Percentiles rank a stretch among this genome's conserved stretches.
Conservation (phyloP, 768 basidiomycete genomes). For the Suillus americanus region DNA sequence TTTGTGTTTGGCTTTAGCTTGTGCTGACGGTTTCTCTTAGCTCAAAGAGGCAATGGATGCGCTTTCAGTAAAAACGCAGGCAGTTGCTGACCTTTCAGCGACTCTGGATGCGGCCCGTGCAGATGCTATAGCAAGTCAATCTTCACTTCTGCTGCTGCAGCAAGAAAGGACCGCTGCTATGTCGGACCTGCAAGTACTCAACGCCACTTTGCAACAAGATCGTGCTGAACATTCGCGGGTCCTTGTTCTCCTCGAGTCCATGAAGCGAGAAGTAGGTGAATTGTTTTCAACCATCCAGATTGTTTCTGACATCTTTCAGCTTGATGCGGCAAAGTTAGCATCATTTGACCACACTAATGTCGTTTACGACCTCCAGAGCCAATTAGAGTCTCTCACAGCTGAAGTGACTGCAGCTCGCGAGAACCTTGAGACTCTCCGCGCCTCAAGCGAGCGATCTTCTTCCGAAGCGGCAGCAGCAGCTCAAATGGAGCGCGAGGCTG, state of each 20-base stretch:
- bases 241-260: constrained; percentile 36
- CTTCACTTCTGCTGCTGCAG: constrained; percentile 46
- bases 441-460: constrained; percentile 43
- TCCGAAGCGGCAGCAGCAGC: constrained; percentile 49
- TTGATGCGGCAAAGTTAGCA: constrained; percentile 46
- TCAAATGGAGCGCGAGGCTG: constrained; percentile 61
- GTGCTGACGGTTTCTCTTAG: constrained; percentile 34
- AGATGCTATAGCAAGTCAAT: constrained; percentile 48
- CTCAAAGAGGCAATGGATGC: constrained; percentile 57
- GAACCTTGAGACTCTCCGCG: constrained; percentile 50
- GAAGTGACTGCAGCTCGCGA: constrained; percentile 51
- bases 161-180: constrained; percentile 49
- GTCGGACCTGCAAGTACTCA: constrained; percentile 44
- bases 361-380: constrained; percentile 48
- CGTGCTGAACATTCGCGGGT: constrained; percentile 27
- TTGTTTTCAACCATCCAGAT: not conserved
- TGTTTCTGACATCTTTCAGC: constrained; percentile 35
- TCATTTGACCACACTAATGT: constrained; percentile 42
- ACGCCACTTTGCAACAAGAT: constrained; percentile 39
- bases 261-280: constrained; percentile 51
- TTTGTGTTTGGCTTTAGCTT: not conserved
- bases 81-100: constrained; percentile 46
- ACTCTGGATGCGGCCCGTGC: constrained; percentile 47
- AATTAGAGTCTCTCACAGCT: constrained; percentile 50
- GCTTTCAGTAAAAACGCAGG: constrained; percentile 51